Percentiles rank a stretch among this genome's conserved stretches.
phyloP scores from a whole-genome alignment of 129 eudicot species.

The Flaveria sonorensis region DNA sequence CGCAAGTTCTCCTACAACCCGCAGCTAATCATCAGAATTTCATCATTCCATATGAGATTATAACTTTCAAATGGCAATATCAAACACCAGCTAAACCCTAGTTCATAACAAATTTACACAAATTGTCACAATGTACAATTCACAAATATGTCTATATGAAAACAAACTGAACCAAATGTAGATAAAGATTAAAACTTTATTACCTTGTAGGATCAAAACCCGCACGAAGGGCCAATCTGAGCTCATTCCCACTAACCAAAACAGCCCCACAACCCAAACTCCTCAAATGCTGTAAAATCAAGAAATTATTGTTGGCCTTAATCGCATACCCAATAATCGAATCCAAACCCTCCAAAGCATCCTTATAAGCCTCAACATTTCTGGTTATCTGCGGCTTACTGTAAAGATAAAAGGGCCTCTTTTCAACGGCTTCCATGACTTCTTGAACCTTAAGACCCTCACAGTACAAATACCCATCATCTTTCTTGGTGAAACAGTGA shows the following conservation, averaged over 20 bases:
- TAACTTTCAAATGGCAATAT: too few relatives aligned
- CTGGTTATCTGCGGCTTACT: conserved; percentile 95
- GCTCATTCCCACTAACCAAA: conserved; percentile 95
- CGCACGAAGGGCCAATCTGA: conserved; percentile 68
- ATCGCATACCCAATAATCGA: conserved; percentile 85
- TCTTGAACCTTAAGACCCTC: conserved; percentile 79
- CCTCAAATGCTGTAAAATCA: conserved; percentile 87
- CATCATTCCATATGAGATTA: too few relatives aligned
- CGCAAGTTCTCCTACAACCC: too few relatives aligned
- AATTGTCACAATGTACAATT: not conserved
- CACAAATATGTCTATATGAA: not conserved
- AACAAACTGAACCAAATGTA: not conserved
- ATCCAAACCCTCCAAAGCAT: conserved; percentile 81
- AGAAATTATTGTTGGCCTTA: conserved; percentile 78
- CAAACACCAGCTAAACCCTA: not conserved
- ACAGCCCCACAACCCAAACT: conserved; percentile 84
- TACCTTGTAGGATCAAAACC: conserved; percentile 93
- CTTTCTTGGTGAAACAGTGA: conserved; percentile 71
- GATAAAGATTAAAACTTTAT: not conserved
- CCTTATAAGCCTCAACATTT: conserved; percentile 83
- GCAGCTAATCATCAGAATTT: too few relatives aligned
- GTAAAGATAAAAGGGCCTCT: conserved; percentile 82
- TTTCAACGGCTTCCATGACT: conserved; percentile 67
- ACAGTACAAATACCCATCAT: conserved; percentile 77
- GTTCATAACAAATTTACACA: not conserved